Base-by-base conservation (phyloP, 805 yeast genomes). In the Teunomyces lycoperdinae region DNA sequence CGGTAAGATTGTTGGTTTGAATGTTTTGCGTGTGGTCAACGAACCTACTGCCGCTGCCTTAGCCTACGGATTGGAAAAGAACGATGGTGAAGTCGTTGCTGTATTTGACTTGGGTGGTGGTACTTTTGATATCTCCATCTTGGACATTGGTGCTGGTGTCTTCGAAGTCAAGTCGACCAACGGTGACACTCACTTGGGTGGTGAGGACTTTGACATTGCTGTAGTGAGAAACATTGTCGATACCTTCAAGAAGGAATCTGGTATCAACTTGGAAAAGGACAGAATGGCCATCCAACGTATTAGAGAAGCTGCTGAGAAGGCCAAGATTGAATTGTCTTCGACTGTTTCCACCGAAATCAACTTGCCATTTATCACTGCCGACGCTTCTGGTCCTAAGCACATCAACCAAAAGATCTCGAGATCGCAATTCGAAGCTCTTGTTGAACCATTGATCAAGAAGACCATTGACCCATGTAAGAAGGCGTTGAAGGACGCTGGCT, bases 21-120 rank as follows among this genome's bases (percentile, higher is more conserved):
- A 89, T 75, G 91, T 87, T 57, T 79, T 88, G 65, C 83, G 95
- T 74, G 95, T 87, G 55, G 94, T 87, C 56, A 87, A 87, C 77
- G 95, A 87, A 79, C 95, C 95, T 62, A 86, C 94, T 55, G 94
- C 94, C 54, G 94, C 97, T 55, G 96, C 97, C 54, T 78, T 89
- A 64, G 97, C 97, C 55, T 89, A 89, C 73, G 97, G 97, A 76
- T 78, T 89, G 64, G 96, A 89, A 76, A 81, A 78, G 66, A 87
- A 84, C 63, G 83, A 79, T 58, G 79, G 84, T 64, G 85, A 84
- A 74, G 86, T 87, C 53, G 96, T 90, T 61, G 97, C 97, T 53
- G 97, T 90, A 57, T 90, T 91, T 77, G 97, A 90, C 76, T 81
- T 90, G 66, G 97, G 97, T 84, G 97, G 97, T 73, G 97, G 97